Evolutionary conservation across 306 rosid species (phyloP).

Genomic region (Pterocarpus santalinus): DNA sequence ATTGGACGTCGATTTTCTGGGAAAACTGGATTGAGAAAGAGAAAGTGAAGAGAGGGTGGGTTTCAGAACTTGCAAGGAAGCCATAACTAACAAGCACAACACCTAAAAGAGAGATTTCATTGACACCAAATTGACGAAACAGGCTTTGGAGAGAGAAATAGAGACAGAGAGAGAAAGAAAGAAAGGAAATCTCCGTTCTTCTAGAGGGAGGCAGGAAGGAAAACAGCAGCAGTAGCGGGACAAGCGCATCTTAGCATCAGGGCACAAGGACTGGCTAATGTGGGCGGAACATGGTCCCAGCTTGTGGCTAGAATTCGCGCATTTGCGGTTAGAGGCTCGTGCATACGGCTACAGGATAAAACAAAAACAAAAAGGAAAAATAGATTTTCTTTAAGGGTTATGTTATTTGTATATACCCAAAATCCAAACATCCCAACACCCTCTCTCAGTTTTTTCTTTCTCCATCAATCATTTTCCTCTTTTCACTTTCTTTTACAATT

Average conservation of each 20-base stretch:
- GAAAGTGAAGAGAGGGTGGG: slow-evolving; percentile 66
- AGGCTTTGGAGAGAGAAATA: background rate
- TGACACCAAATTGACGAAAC: background rate
- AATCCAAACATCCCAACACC: too few species aligned
- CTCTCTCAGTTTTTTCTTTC: too few species aligned
- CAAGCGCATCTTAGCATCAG: slow-evolving; percentile 52
- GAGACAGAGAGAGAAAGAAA: slow-evolving; percentile 26
- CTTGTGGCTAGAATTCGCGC: slow-evolving; percentile 66
- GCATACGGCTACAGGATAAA: background rate
- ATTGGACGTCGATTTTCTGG: slow-evolving; percentile 56
- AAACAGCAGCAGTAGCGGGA: slow-evolving; percentile 29
- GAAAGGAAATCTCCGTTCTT: slow-evolving; percentile 26
- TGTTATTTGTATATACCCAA: too few species aligned
- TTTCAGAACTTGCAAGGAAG: slow-evolving; percentile 67
- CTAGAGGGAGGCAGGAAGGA: slow-evolving; percentile 25
- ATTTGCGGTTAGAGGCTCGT: slow-evolving; percentile 31
- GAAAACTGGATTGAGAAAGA: slow-evolving; percentile 59
- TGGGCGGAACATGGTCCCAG: slow-evolving; percentile 47
- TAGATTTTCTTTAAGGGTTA: too few species aligned
- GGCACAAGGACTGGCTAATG: slow-evolving; percentile 32
- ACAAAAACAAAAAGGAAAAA: background rate
- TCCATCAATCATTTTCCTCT: too few species aligned
- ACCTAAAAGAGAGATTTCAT: slow-evolving; percentile 48
- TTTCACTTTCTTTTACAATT: too few species aligned
- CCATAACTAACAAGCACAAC: slow-evolving; percentile 55